Base-by-base conservation (phyloP, 2,329 filamentous ascomycete species). In the Pseudocercospora musae region DNA sequence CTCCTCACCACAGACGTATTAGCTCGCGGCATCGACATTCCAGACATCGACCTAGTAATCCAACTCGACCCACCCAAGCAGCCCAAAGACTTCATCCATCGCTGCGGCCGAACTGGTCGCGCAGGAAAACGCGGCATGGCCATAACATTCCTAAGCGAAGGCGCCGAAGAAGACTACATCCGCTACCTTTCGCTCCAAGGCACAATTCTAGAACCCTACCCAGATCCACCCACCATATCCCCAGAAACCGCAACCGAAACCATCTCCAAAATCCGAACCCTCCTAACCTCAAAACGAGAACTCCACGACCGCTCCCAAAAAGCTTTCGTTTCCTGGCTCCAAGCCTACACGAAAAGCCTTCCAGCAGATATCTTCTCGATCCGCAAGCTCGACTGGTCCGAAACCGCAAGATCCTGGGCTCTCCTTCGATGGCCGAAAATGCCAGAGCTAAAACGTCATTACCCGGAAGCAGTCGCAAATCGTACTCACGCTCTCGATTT, bases 1-100 rank as follows among this genome's bases (percentile, higher is more conserved):
- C 85, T 99, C 10, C 81, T 99, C 6, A 98, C 94, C 6, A 98
- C 95, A 18, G 94, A 98, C 74, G 87, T 98, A 25, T 92, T 94
- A 2, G 91, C 94, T 2, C 87, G 94, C 63, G 94, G 94, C 13
- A 84, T 98, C 4, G 94, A 98, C 74, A 95, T 97, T 59, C 92
- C 93, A 0, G 87, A 92, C 60, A 92, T 97, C 42, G 94, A 97
- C 73, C 83, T 97, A 1, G 93, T 97, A 4, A 85, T 96, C 0
- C 94, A 97, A 74, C 82, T 97, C 48, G 93, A 97, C 73, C 90
- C 88, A 2, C 88, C 88, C 1, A 91, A 89, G 44, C 93, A 97
- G 70, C 91, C 93, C 0, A 98, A 98, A 75, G 92, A 90, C 10
- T 89, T 88, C 70, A 85, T 89, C 42, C 86, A 89, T 71, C 80